Conservation (phyloP, 1,284 basidiomycete genomes). For the Sporisorium exsertum region DNA sequence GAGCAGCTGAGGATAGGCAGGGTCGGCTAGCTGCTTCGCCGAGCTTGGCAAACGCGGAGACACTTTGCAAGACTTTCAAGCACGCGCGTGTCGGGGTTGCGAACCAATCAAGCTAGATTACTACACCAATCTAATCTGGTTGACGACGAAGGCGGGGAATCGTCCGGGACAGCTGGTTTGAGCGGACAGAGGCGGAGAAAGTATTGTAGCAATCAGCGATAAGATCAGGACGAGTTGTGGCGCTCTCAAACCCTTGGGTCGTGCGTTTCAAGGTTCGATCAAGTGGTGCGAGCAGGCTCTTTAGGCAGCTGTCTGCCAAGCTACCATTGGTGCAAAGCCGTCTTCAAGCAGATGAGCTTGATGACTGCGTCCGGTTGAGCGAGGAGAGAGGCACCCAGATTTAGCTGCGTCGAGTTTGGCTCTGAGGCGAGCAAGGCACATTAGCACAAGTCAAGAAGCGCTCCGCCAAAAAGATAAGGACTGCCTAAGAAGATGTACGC, state of each 20-base stretch:
- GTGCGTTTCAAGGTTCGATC: not conserved
- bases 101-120: not conserved
- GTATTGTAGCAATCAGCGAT: conserved; percentile 10
- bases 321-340: not conserved
- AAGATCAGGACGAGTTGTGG: conserved; percentile 12
- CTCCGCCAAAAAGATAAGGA: conserved; percentile 7
- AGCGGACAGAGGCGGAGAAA: conserved; percentile 41
- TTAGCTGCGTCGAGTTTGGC: not conserved
- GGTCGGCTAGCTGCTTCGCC: not conserved
- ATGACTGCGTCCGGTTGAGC: not conserved
- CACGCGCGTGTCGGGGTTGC: not conserved
- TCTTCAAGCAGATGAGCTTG: not conserved
- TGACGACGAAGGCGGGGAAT: conserved; percentile 15
- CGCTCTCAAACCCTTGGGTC: not conserved
- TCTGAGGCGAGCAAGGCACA: not conserved
- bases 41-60: not conserved
- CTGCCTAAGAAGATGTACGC: not conserved
- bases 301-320: not conserved
- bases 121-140: conserved; percentile 7
- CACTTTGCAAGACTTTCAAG: not conserved
- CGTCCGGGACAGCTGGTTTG: not conserved
- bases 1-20: not conserved
- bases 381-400: conserved; percentile 4
- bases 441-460: conserved; percentile 36
- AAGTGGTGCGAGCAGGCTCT: not conserved